phyloP scores from a whole-genome alignment of 345 rosid genomes.

The Odontarrhena argentea region DNA sequence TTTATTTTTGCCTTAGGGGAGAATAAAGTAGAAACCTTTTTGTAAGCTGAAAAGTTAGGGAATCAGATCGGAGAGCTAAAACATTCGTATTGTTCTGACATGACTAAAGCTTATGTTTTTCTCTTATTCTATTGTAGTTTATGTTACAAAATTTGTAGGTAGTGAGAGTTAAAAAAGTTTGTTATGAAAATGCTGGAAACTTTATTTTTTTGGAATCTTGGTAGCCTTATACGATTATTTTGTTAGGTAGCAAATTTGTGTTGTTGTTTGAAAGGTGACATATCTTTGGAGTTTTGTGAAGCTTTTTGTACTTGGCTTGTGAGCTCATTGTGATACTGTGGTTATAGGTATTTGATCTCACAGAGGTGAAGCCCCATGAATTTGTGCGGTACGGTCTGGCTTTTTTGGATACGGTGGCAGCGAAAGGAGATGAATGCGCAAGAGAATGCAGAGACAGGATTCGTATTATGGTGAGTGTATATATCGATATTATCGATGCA shows the following conservation, averaged over 20 bases:
- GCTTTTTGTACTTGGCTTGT: constrained; percentile 13
- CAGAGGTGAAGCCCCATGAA: constrained; percentile 78
- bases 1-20: not conserved
- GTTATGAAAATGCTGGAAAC: not conserved
- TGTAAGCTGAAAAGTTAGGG: not conserved
- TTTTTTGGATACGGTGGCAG: constrained; percentile 68
- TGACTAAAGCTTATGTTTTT: constrained; percentile 1
- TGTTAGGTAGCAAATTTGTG: not conserved
- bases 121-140: not conserved
- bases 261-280: constrained; percentile 11
- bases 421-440: constrained; percentile 74
- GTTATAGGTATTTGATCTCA: constrained; percentile 82
- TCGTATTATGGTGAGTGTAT: constrained; percentile 70
- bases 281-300: not conserved
- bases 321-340: not conserved
- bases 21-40: not conserved
- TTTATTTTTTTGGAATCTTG: constrained; percentile 1
- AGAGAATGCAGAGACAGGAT: constrained; percentile 71
- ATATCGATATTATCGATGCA: not conserved
- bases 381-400: constrained; percentile 76
- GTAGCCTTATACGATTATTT: not conserved
- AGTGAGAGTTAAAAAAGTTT: not conserved
- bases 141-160: too few relatives aligned
- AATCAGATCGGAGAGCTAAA: not conserved
- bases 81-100: not conserved